phyloP scores from a whole-genome alignment of 164 flowering plant species.

The Euptelea pleiosperma region DNA sequence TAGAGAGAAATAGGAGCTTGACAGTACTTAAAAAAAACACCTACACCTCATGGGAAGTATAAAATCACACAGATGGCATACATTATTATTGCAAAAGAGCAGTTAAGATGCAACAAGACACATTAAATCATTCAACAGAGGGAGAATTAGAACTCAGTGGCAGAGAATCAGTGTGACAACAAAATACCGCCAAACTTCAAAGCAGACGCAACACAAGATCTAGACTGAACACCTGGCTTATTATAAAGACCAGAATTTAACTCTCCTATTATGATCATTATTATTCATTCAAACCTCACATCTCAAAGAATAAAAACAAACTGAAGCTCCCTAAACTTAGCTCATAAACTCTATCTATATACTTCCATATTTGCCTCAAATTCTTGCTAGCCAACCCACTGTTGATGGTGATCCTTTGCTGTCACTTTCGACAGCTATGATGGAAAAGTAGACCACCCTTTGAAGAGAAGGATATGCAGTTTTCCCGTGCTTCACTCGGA shows the following conservation, averaged over 20 bases:
- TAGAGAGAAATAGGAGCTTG: too few relatives aligned
- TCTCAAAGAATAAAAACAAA: constrained; percentile 20
- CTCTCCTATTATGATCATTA: constrained; percentile 8
- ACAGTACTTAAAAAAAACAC: too few relatives aligned
- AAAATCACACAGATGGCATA: too few relatives aligned
- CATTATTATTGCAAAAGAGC: too few relatives aligned
- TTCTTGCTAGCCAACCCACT: constrained; percentile 11
- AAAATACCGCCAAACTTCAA: too few relatives aligned
- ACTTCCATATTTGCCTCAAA: constrained; percentile 15
- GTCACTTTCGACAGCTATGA: constrained; percentile 1
- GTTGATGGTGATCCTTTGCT: background rate
- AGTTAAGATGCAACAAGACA: too few relatives aligned
- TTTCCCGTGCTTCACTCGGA: constrained; percentile 14
- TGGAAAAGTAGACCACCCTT: constrained; percentile 4
- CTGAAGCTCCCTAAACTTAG: constrained; percentile 8
- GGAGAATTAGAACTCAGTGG: too few relatives aligned
- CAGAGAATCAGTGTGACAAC: too few relatives aligned
- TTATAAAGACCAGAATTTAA: constrained; percentile 14
- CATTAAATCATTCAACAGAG: too few relatives aligned
- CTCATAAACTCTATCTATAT: constrained; percentile 11
- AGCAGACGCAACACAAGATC: background rate
- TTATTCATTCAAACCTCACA: constrained; percentile 22
- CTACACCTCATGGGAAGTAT: too few relatives aligned
- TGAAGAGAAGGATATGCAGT: background rate
- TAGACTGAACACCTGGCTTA: constrained; percentile 11